Percentiles rank a stretch among this genome's conserved stretches.
phyloP scores from a whole-genome alignment of 192 early-diverging fungal genomes.

The Backusella liffmaniae region DNA sequence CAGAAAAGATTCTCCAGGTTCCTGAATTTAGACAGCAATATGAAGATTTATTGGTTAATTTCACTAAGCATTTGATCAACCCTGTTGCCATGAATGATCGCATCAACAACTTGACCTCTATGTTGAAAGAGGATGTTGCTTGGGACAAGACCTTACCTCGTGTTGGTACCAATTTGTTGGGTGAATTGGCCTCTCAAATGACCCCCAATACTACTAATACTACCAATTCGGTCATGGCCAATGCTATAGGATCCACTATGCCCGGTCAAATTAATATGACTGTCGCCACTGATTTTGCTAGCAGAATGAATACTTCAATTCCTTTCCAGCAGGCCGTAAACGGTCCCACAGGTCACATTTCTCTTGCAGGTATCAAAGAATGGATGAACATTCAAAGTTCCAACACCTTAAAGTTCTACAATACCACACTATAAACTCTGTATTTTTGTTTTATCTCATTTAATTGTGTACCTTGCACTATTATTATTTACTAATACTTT shows the following conservation, averaged over 20 bases:
- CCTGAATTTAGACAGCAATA: slow-evolving; percentile 33
- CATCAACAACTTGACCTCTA: slow-evolving; percentile 22
- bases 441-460: neutral
- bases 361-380: slow-evolving; percentile 10
- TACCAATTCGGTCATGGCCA: neutral
- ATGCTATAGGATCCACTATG: neutral
- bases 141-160: slow-evolving; percentile 36
- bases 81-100: slow-evolving; percentile 23
- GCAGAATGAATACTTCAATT: neutral
- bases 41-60: slow-evolving; percentile 35
- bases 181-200: neutral
- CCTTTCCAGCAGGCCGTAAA: slow-evolving; percentile 4
- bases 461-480: neutral
- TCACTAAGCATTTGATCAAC: slow-evolving; percentile 34
- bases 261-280: neutral
- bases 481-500: neutral
- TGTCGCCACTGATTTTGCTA: neutral
- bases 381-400: slow-evolving; percentile 4
- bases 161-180: neutral
- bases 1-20: slow-evolving; percentile 31
- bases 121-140: slow-evolving; percentile 39
- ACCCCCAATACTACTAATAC: neutral
- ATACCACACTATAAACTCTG: neutral
- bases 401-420: neutral
- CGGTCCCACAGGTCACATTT: neutral